Conservation (phyloP, 306 rosid genomes). For the Senna siamea region DNA sequence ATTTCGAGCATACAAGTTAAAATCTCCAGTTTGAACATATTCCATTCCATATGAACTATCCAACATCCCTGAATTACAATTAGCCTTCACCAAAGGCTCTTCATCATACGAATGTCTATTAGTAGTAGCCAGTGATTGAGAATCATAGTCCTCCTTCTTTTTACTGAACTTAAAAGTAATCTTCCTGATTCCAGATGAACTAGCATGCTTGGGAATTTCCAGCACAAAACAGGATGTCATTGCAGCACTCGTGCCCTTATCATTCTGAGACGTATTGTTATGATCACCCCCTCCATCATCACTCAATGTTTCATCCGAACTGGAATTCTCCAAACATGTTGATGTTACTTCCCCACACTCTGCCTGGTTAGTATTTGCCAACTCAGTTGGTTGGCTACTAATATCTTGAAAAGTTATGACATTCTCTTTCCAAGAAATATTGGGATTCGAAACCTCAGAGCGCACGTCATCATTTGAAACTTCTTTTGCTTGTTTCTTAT, state of each 20-base stretch:
- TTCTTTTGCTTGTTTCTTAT: conserved; percentile 76
- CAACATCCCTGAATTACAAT: conserved; percentile 42
- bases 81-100: conserved; percentile 44
- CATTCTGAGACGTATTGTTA: conserved; percentile 46
- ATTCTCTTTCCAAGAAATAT: conserved; percentile 62
- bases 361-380: conserved; percentile 45
- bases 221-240: conserved; percentile 70
- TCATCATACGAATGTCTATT: conserved; percentile 39
- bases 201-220: conserved; percentile 79
- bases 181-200: conserved; percentile 82
- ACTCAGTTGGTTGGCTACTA: conserved; percentile 70
- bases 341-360: conserved; percentile 85
- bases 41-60: conserved; percentile 47
- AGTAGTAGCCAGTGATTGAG: conserved; percentile 33
- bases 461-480: conserved; percentile 82
- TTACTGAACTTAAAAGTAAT: conserved; percentile 90
- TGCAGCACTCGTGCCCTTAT: conserved; percentile 40
- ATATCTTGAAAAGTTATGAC: conserved; percentile 66
- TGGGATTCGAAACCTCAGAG: conserved; percentile 88
- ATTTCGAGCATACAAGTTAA: conserved; percentile 43
- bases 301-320: conserved; percentile 64
- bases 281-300: conserved; percentile 52
- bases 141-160: conserved; percentile 66
- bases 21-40: conserved; percentile 44
- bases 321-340: conserved; percentile 65